Conservation (phyloP, 139 green algal species). For the Chlamydomonas schloesseri region DNA sequence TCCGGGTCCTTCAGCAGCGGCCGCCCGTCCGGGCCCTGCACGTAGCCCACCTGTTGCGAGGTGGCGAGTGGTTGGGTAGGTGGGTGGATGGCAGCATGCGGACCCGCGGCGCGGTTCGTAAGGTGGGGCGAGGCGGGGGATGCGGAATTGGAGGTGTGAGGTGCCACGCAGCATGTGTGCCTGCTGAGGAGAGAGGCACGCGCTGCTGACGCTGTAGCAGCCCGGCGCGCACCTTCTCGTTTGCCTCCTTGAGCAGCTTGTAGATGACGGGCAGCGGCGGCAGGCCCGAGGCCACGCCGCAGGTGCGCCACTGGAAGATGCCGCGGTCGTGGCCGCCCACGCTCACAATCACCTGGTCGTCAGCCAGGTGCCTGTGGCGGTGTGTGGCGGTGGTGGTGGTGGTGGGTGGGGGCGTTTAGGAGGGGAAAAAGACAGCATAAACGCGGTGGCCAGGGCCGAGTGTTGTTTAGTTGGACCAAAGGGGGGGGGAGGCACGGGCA, state of each 20-base stretch:
- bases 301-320: slow-evolving; percentile 68
- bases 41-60: background rate
- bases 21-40: too few species aligned
- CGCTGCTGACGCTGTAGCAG: too few species aligned
- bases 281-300: slow-evolving; percentile 21
- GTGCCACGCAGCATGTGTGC: too few species aligned
- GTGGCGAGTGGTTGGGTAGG: background rate
- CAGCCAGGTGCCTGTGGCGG: slow-evolving; percentile 32
- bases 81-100: background rate
- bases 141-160: too few species aligned
- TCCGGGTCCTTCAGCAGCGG: background rate
- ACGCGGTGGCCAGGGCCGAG: too few species aligned
- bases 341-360: slow-evolving; percentile 55
- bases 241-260: background rate
- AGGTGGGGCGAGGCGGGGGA: too few species aligned
- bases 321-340: slow-evolving; percentile 63
- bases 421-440: too few species aligned
- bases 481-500: too few species aligned
- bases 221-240: background rate
- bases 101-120: background rate
- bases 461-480: too few species aligned
- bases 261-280: slow-evolving; percentile 25
- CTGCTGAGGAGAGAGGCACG: too few species aligned
- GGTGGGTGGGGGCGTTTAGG: background rate
- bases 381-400: background rate